Base-by-base conservation (phyloP, 768 basidiomycete species). In the Calocybe gangraenosa region DNA sequence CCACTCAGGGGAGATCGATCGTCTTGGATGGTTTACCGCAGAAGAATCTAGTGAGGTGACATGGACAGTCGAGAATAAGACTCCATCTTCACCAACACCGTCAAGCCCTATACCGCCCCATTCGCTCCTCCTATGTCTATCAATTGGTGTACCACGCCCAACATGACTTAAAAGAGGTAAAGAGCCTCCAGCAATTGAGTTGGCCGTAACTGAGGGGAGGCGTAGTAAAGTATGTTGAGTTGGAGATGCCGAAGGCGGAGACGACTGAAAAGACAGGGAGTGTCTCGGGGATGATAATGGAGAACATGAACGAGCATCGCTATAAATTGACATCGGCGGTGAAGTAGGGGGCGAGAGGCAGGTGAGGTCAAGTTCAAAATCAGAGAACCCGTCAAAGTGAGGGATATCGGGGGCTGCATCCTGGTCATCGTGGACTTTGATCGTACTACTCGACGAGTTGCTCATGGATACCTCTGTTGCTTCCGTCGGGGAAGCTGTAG, bases 101-200 rank as follows among this genome's bases (percentile, higher is more conserved):
- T 71, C 71, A 0, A 48, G 52, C 18, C 60, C 61, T 5, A 65
- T 46, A 1, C 65, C 71, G 20, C 67, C 69, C 76, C 75, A 78
- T 54, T 75, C 69, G 18, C 66, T 60, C 19, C 68, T 57, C 41
- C 75, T 60, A 28, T 56, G 66, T 13, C 59, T 66, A 50, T 76
- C 74, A 14, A 75, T 65, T 1, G 74, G 76, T 1, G 76, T 78
- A 1, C 75, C 75, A 17, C 73, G 63, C 9, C 72, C 74, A 5
- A 74, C 67, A 49, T 74, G 74, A 37, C 61, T 63, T 31, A 68
- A 56, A 14, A 70, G 57, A 0, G 73, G 73, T 70, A 71, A 74
- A 1, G 76, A 71, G 4, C 71, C 69, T 7, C 67, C 58, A 10
- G 61, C 51, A n/a, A 59, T 50, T 0, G 65, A 58, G 0, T 64